Conservation (phyloP, 805 yeast species). For the Yarrowia sp. region DNA sequence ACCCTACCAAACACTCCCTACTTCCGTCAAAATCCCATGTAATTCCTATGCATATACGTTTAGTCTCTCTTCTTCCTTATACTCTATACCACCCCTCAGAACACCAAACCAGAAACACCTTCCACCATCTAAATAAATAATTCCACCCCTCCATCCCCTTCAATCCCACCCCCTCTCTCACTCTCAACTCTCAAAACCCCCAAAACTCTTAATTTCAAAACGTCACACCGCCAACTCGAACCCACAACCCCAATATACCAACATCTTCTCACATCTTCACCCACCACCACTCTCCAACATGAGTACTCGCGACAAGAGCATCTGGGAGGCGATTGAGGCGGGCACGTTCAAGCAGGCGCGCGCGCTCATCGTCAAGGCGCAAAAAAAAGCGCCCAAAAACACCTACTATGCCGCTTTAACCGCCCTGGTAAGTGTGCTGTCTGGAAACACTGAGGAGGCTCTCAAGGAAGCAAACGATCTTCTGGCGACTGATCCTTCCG, state of each 20-base stretch:
- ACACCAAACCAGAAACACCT: too few species aligned
- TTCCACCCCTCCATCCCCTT: too few species aligned
- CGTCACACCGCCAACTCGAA: neutral
- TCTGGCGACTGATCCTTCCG: constrained; percentile 8
- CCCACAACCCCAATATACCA: neutral
- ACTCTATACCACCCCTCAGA: too few species aligned
- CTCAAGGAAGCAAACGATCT: constrained; percentile 26
- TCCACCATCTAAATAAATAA: too few species aligned
- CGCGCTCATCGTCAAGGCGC: constrained; percentile 48
- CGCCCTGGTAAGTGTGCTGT: constrained; percentile 33
- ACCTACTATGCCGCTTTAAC: constrained; percentile 51
- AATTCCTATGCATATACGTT: too few species aligned
- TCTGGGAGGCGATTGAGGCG: constrained; percentile 48
- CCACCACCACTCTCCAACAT: neutral
- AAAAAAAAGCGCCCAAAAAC: constrained; percentile 56
- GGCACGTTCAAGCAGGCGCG: constrained; percentile 57
- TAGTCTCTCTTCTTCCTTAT: too few species aligned
- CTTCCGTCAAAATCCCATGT: too few species aligned
- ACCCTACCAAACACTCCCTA: too few species aligned
- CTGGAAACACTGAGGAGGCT: constrained; percentile 31
- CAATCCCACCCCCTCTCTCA: too few species aligned
- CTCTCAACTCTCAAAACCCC: too few species aligned
- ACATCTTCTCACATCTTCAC: neutral
- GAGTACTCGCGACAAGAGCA: constrained; percentile 36
- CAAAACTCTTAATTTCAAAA: neutral